Conservation (phyloP, 768 basidiomycete species). For the Naganishia friedmannii region DNA sequence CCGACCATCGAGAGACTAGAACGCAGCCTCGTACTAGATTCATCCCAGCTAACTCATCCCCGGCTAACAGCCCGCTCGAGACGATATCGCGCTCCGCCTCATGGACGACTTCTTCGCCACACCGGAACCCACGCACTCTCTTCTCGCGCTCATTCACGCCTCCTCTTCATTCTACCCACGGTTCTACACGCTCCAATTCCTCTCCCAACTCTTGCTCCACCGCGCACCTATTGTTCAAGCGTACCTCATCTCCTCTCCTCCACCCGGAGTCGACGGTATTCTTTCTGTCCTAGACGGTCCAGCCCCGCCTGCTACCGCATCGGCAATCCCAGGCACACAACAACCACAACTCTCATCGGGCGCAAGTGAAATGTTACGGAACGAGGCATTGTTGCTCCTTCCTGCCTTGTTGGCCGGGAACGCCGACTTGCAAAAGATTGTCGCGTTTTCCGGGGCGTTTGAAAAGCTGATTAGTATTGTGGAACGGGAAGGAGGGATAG, state of each 20-base stretch:
- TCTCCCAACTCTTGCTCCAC: constrained; percentile 75
- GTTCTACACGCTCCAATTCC: constrained; percentile 75
- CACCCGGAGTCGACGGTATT: constrained; percentile 61
- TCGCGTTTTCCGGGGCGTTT: constrained; percentile 94
- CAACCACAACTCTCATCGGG: constrained; percentile 38
- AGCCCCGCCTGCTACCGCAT: neutral
- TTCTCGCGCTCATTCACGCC: constrained; percentile 73
- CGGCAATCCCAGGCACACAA: constrained; percentile 17
- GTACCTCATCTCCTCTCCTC: constrained; percentile 82
- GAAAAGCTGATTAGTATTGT: constrained; percentile 91
- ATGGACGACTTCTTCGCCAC: constrained; percentile 71
- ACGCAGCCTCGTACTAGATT: too few relatives aligned
- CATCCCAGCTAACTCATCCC: neutral
- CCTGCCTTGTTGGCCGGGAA: constrained; percentile 79
- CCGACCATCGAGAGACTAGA: too few relatives aligned
- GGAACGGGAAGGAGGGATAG: constrained; percentile 80
- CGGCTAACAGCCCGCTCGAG: constrained; percentile 50
- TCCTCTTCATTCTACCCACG: constrained; percentile 75
- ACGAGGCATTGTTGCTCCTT: constrained; percentile 76
- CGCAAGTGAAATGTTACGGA: constrained; percentile 49
- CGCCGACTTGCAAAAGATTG: constrained; percentile 89
- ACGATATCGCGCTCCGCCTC: constrained; percentile 76
- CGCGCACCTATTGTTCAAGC: constrained; percentile 75
- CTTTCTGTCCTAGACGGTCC: constrained; percentile 39
- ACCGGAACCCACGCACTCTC: constrained; percentile 68